Conservation (phyloP, 495 filamentous ascomycete species). For the Astrothelium macrocarpum region DNA sequence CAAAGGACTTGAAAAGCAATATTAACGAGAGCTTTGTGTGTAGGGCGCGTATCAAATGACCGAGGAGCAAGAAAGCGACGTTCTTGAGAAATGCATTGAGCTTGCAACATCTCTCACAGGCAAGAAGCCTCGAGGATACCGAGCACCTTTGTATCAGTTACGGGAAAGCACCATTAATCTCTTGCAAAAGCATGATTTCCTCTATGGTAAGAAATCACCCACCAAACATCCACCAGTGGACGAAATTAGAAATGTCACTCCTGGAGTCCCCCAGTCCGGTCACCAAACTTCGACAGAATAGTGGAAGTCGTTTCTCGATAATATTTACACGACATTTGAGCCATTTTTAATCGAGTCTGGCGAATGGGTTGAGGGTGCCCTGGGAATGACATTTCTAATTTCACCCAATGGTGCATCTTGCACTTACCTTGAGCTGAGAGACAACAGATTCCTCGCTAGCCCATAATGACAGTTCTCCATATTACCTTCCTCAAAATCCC, state of each 20-base stretch:
- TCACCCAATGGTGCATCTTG: too few relatives aligned
- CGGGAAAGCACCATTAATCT: slow-evolving; percentile 45
- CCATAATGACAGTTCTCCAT: slow-evolving; percentile 46
- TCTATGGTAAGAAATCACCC: slow-evolving; percentile 29
- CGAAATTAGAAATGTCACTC: too few relatives aligned
- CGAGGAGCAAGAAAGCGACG: slow-evolving; percentile 47
- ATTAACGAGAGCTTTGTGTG: background rate
- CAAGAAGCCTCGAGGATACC: slow-evolving; percentile 45
- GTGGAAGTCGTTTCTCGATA: too few relatives aligned
- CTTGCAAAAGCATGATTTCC: slow-evolving; percentile 46
- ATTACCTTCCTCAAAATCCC: slow-evolving; percentile 41
- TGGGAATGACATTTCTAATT: too few relatives aligned
- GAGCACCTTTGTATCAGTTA: slow-evolving; percentile 51
- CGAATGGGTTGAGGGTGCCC: too few relatives aligned
- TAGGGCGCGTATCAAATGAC: slow-evolving; percentile 45
- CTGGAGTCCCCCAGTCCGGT: too few relatives aligned
- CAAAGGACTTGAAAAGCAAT: background rate
- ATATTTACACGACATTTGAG: too few relatives aligned
- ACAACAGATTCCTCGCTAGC: slow-evolving; percentile 46
- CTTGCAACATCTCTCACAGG: slow-evolving; percentile 42
- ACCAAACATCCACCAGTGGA: too few relatives aligned
- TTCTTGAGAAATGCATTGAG: slow-evolving; percentile 45
- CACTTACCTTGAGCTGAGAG: too few relatives aligned
- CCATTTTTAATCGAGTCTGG: too few relatives aligned
- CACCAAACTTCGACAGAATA: too few relatives aligned